Evolutionary conservation across 2,329 filamentous ascomycete species (phyloP), one percentile per base, ranked within the genome.

Genomic region (Penicillium sp.): DNA sequence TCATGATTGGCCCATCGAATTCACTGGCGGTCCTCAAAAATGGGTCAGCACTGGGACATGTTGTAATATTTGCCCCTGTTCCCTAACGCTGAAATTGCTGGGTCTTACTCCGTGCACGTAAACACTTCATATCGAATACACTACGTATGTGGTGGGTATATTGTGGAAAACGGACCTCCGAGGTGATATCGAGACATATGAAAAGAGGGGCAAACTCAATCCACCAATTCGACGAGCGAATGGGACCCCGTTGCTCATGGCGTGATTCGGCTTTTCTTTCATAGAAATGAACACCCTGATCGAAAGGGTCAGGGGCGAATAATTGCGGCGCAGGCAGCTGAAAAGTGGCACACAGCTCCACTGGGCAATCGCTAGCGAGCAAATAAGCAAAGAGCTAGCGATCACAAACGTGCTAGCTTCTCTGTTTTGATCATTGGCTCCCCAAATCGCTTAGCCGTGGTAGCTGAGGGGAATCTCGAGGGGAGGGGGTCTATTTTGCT

Each of bases 381-480:
- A 34, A 49, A 40, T 16, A 49, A 50, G 50, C 45, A 53, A 34
- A 34, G 9, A 32, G 16, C 39, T 43, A 53, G 31, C 32, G 22
- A 43, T 40, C 32, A 31, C 8, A 3, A 8, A 21, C 38, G 39
- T 44, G 24, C 24, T 53, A 40, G 40, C 46, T 36, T 27, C 46
- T 40, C 50, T 7, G 32, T 21, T 39, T 27, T 11, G 31, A 50
- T 41, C n/a, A 54, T 54, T 54, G 51, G 51, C 27, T 50, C 4
- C 40, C 42, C 8, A 34, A 11, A 18, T 27, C 21, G 44, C 13
- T 53, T 41, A 44, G 5, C 43, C 48, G 38, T 48, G 48, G 50
- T 53, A 36, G 48, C 36, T 49, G 50, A 49, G 50, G 50, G 50
- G 50, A 27, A 27, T 32, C 29, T 6, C 11, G 21, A 40, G 50